Conservation (phyloP, 257 asterid species). For the Gentiana straminea region DNA sequence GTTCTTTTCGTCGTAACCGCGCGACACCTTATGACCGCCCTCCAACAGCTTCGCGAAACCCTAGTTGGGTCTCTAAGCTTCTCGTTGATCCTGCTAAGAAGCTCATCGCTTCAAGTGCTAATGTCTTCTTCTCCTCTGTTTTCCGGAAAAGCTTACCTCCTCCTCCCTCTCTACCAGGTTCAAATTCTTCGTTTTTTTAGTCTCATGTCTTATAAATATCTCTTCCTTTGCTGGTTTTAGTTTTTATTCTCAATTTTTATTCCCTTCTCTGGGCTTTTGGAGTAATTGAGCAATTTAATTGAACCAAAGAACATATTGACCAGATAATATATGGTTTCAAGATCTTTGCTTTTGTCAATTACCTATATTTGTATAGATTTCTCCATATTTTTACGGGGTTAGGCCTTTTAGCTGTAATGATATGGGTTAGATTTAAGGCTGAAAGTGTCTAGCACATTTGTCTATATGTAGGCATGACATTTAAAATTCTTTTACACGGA, state of each 20-base stretch:
- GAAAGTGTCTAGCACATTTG: too few relatives aligned
- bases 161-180: conserved; percentile 24
- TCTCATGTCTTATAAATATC: background rate
- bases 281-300: too few relatives aligned
- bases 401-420: too few relatives aligned
- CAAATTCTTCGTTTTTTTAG: conserved; percentile 36
- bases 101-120: conserved; percentile 55
- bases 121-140: conserved; percentile 48
- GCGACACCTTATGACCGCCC: conserved; percentile 89
- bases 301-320: too few relatives aligned
- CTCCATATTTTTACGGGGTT: too few relatives aligned
- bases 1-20: conserved; percentile 37
- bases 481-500: too few relatives aligned
- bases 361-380: too few relatives aligned
- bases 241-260: background rate
- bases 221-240: background rate
- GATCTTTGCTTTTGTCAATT: background rate
- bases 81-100: conserved; percentile 83
- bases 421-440: too few relatives aligned
- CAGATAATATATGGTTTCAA: background rate
- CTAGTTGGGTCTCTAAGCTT: conserved; percentile 65
- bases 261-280: too few relatives aligned
- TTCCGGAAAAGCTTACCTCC: conserved; percentile 47
- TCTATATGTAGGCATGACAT: too few relatives aligned
- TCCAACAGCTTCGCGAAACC: conserved; percentile 27